Base-by-base conservation (phyloP, 257 asterid species). In the Euphrasia confusa region DNA sequence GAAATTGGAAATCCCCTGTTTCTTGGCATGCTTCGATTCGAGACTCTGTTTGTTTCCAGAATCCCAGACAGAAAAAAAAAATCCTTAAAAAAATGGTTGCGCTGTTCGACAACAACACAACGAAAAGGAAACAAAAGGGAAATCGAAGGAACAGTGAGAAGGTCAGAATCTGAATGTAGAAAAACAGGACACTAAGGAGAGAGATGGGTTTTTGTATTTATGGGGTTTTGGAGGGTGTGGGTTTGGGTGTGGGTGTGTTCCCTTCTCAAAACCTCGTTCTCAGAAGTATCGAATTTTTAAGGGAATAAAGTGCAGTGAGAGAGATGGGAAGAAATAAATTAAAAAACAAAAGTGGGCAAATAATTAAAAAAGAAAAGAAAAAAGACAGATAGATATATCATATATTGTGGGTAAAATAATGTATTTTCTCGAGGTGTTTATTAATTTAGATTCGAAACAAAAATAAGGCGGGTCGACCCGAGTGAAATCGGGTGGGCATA, bases 241-340 rank as follows among this genome's bases (percentile, higher is more conserved):
- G 68, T 67, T 32, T 7, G 32, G 4, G 42, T 63, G 30, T 21
- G 15, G 32, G 18, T 59, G 72, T 61, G 71, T 67, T 76, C 61
- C 72, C 74, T 72, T 62, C 79, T 66, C 68, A 74, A 76, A 72
- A 73, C 82, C 85, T 77, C 78, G 81, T 81, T 76, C 72, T 68
- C 81, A 86, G 79, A 84, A 85, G 85, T 71, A 78, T 82, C 81
- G 86, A 78, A 83, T 75, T 86, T 84, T 85, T 78, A 80, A 86
- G 93, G 78, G 89, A 86, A 88, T 82, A 86, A 83, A 91, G 98
- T 85, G 89, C 73, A 72, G 78, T 57, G 79, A 53, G 72, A 64
- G 68, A 64, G 68, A 57, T 35, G 26, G 52, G 6, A 11, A 11
- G 32, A 53, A 54, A 21, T 21, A 21, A 21, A 21, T 21, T 21